Conservation (phyloP, 257 asterid genomes). For the Mentha longifolia region DNA sequence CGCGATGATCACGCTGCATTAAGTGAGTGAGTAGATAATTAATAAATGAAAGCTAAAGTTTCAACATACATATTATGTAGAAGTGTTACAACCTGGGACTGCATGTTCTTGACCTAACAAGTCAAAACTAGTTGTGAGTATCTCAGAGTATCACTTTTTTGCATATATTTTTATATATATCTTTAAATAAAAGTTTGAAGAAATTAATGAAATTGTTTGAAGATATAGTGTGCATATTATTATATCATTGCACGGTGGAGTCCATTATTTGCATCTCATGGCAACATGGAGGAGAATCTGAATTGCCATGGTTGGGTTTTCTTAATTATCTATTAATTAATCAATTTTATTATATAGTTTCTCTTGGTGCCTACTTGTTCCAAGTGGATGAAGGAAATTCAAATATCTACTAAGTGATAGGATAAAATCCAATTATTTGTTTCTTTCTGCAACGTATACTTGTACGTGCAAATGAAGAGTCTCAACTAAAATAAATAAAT, state of each 20-base stretch:
- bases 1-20: constrained; percentile 16
- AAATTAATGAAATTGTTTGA: neutral
- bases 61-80: constrained; percentile 2
- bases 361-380: neutral
- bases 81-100: constrained; percentile 16
- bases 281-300: constrained; percentile 20
- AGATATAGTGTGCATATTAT: neutral
- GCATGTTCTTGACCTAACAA: constrained; percentile 34
- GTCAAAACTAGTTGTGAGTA: constrained; percentile 23
- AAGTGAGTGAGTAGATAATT: neutral
- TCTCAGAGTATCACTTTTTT: constrained; percentile 7
- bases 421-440: too few species aligned
- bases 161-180: neutral
- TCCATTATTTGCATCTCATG: constrained; percentile 25
- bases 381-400: neutral
- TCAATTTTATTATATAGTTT: neutral
- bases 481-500: too few species aligned
- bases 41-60: neutral
- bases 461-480: too few species aligned
- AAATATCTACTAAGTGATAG: too few species aligned
- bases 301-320: too few species aligned
- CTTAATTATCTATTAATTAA: neutral
- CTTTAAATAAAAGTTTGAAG: neutral
- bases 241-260: constrained; percentile 23
- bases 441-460: too few species aligned